These are phyloP conservation scores for Remersonia thermophila DNA, from an alignment of 2,329 filamentous ascomycete genomes.

Conservation along the genomic window DNA sequence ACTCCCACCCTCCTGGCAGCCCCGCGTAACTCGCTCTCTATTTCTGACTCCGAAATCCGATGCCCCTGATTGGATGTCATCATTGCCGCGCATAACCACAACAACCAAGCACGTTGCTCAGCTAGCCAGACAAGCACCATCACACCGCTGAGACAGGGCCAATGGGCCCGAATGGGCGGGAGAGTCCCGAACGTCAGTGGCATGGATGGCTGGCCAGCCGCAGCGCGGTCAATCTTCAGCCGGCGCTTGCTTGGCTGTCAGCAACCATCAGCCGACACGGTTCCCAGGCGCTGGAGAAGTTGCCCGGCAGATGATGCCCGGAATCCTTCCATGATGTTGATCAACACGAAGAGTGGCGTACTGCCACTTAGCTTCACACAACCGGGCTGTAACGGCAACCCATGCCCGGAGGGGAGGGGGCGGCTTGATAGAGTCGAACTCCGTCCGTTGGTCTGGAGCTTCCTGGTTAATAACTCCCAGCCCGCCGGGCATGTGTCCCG, in stretches of 20 bases:
- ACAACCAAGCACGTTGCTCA: no score
- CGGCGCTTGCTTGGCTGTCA: conserved; percentile 3
- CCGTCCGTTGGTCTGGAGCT: no score
- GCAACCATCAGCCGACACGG: conserved; percentile 1
- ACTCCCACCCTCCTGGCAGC: no score
- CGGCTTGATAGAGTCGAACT: no score
- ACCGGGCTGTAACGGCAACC: no score
- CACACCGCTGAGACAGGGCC: no score
- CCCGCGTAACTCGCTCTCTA: conserved; percentile 7
- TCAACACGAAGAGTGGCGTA: background rate
- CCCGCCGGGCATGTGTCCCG: background rate
- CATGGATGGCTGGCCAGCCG: background rate
- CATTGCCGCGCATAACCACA: no score
- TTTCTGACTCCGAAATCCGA: conserved; percentile 9
- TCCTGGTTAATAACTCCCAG: conserved; percentile 5
- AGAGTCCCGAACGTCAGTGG: background rate
- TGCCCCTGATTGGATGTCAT: conserved; percentile 3
- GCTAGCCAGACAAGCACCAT: no score
- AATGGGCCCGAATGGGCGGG: conserved; percentile 1
- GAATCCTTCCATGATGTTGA: no score
- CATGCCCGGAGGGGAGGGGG: no score
- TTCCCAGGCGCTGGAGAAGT: conserved; percentile 10
- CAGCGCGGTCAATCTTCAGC: conserved; percentile 7
- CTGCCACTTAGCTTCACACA: no score
- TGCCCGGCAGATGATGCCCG: no score